Evolutionary conservation across 2,329 filamentous ascomycete genomes (phyloP), one percentile per base, ranked within the genome.

Genomic region (Beauveria australis): DNA sequence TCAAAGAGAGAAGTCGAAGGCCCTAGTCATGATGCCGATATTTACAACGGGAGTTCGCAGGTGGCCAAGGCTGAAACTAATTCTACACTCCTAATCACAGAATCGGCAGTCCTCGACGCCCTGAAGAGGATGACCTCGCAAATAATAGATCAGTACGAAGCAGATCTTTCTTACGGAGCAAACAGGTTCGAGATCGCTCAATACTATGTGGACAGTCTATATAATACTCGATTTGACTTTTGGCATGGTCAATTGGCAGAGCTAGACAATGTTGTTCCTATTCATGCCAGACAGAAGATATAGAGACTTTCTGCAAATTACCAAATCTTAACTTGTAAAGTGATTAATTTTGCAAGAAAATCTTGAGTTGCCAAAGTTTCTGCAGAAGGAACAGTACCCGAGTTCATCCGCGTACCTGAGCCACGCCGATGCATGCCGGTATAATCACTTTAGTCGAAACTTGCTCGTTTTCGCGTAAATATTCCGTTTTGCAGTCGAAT

Each of bases 91-190:
- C 47, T 74, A 2, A 46, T 74, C 2, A 62, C 68, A 12, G 66
- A 72, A 12, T n/a, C 62, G 10, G 49, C 56, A 9, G 62, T 63
- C 5, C 57, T 75, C 4, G 64, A 63, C 19, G 58, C 67, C 7
- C 48, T 72, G n/a, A 66, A 71, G 30, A 49, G 61, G 52, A 59
- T 61, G 33, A 70, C 72, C 3, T 64, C 64, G 1, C 63, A 30
- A 3, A 43, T 74, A 10, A 66, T 75, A 28, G 67, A 73, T 6
- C 71, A 75, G 55, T 75, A 71, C 49, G 63, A 69, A 46, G 63
- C 64, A n/a, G 73, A 75, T 46, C 30, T 72, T 9, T 51, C 61
- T 0, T 33, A 61, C 8, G 66, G 70, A 0, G 62, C 53, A 8
- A 62, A 74, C 24, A 47, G 63, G 16, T 62, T 40, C 1, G 43